Base-by-base conservation (phyloP, 2,329 filamentous ascomycete species). In the Arthrobotrys pseudoclavata region DNA sequence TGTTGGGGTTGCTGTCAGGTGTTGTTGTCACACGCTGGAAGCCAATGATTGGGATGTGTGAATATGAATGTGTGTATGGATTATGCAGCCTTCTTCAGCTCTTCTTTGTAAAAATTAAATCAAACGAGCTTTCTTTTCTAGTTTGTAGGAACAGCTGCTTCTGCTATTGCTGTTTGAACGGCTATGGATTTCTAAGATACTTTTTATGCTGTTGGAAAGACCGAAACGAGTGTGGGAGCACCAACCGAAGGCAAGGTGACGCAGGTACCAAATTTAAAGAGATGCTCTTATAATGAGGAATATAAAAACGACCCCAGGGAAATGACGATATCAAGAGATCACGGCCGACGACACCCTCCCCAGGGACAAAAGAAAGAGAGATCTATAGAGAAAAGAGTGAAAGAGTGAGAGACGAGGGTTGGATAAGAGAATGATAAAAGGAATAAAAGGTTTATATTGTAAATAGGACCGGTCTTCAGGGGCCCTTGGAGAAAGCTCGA, bases 1-100 rank as follows among this genome's bases (percentile, higher is more conserved):
- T 68, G 72, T 76, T 76, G 66, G 66, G n/a, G 48, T 55, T 57
- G 52, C 57, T 48, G 67, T 77, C 74, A 77, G 67, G 67, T 77
- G 74, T 68, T 63, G 60, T n/a, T 57, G 67, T 70, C 74, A 77
- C 74, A 77, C 67, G 74, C 26, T 67, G 50, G 40, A 45, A 66
- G 69, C 69, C 63, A 72, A 72, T 72, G 69, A 72, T 72, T 37
- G 52, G n/a, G 52, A 34, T 12, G 52, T 57, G 52, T 57, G 52
- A 57, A 57, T 37, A 31, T 29, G 52, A 42, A 42, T 53, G 24
- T 52, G 18, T 26, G n/a, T n/a, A n/a, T n/a, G n/a, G n/a, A n/a
- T n/a, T n/a, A n/a, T n/a, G n/a, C n/a, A 29, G 34, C 24, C 15
- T 34, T n/a, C 26, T 42, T 47, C 15, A 26, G 24, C 42, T 22